Percentiles rank a stretch among this genome's conserved stretches.
These are phyloP conservation scores for Cyberlindnera americana DNA, from an alignment of 805 yeast species.

Conservation along the genomic window DNA sequence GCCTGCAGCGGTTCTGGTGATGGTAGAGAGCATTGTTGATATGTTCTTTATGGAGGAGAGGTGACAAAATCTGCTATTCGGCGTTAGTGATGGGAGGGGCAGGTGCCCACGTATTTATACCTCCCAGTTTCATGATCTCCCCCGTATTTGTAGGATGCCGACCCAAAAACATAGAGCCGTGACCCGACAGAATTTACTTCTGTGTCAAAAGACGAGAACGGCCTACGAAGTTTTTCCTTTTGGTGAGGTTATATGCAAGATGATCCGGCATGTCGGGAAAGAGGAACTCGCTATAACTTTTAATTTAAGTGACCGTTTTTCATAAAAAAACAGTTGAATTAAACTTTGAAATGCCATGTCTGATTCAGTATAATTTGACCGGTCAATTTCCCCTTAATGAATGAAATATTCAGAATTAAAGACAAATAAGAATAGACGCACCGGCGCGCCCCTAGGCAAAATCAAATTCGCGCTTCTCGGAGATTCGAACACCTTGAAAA, in stretches of 20 bases:
- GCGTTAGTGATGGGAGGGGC: not conserved
- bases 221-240: no score
- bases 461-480: slow-evolving; percentile 5
- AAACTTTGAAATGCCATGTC: no score
- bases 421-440: not conserved
- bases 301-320: not conserved
- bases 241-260: not conserved
- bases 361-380: no score
- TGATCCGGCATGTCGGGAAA: not conserved
- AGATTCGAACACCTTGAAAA: slow-evolving; percentile 8
- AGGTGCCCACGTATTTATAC: not conserved
- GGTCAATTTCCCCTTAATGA: no score
- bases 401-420: no score
- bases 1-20: slow-evolving; percentile 14
- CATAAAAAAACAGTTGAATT: no score
- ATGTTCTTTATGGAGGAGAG: not conserved
- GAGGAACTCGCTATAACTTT: not conserved
- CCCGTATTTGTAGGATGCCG: not conserved
- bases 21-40: slow-evolving; percentile 12
- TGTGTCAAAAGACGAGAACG: no score
- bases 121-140: not conserved
- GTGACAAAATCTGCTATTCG: not conserved
- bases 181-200: no score
- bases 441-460: not conserved
- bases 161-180: no score